These are phyloP conservation scores for Trichodelitschia bisporula DNA, from an alignment of 495 filamentous ascomycete species.

Conservation along the genomic window DNA sequence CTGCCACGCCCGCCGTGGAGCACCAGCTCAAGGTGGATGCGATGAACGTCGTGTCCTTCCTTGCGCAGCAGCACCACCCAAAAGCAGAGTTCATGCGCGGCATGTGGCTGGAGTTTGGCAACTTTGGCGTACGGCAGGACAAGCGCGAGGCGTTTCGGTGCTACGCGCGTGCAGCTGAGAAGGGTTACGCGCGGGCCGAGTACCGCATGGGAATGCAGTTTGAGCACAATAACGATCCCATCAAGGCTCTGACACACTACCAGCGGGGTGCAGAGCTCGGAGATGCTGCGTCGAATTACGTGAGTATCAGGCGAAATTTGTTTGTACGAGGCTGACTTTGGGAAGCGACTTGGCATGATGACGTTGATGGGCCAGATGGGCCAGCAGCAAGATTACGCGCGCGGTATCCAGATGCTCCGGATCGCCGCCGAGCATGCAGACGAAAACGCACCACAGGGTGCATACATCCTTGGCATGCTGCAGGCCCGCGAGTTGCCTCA, in stretches of 20 bases:
- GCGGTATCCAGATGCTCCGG: conserved; percentile 58
- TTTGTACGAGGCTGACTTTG: too few species aligned
- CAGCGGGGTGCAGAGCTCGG: conserved; percentile 44
- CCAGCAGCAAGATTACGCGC: conserved; percentile 52
- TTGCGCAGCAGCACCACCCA: conserved; percentile 78
- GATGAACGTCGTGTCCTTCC: conserved; percentile 69
- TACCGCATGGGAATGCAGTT: conserved; percentile 98
- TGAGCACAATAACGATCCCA: conserved; percentile 72
- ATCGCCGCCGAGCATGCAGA: conserved; percentile 70
- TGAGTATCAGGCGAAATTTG: too few species aligned
- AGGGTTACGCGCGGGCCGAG: conserved; percentile 80
- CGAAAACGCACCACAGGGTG: conserved; percentile 92
- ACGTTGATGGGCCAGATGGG: conserved; percentile 81
- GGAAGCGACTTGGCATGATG: conserved; percentile 97
- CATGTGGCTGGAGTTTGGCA: conserved; percentile 96
- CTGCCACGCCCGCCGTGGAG: conserved; percentile 62
- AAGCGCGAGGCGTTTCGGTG: conserved; percentile 81
- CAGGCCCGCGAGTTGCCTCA: conserved; percentile 74
- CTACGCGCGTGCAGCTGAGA: conserved; percentile 66
- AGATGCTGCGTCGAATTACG: conserved; percentile 89
- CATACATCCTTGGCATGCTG: conserved; percentile 93
- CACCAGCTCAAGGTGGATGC: conserved; percentile 73
- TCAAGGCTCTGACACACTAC: conserved; percentile 81
- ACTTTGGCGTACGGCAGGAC: conserved; percentile 69
- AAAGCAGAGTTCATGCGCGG: conserved; percentile 85